Evolutionary conservation across 2,329 filamentous ascomycete species (phyloP), one percentile per base, ranked within the genome.

Genomic region (Aureobasidium sp.): DNA sequence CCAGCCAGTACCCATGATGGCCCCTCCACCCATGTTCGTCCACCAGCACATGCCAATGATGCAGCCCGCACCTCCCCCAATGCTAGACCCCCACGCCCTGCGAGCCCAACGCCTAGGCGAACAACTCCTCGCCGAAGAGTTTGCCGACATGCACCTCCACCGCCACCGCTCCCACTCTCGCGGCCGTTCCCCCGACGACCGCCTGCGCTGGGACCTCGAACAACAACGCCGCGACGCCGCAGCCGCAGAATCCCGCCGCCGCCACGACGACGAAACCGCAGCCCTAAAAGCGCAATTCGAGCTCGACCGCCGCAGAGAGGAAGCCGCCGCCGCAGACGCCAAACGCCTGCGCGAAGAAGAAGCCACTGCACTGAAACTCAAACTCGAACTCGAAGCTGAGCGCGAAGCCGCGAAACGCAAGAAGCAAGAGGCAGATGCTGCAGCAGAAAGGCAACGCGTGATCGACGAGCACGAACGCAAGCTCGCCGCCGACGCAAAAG

Each of bases 271-370:
- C 31, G 57, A 60, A 25, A 51, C 55, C 9, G 55, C 42, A 4
- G 57, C 57, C 7, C 36, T 51, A 39, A 62, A 69, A 42, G 64
- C 64, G 68, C 44, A 64, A 69, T 49, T 70, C 66, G 66, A 72
- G 63, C 64, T 71, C 12, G 71, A 72, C 12, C 70, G 72, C n/a
- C 42, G 44, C 31, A 36, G 51, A 22, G 39, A 44, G 34, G 59
- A 61, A 52, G 47, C 47, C 37, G n/a, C 25, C 4, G 39, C 39
- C 3, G 48, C 49, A 14, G 48, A 53, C 8, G 68, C 71, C 22
- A 70, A 72, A 36, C 65, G 67, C 42, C 72, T 76, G 53, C 72
- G 72, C 49, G 67, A 76, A 15, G 66, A 75, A 15, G 69, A 74
- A 56, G 72, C 77, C 60, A 69, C 77, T 20, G 70, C 73, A 59